Percentiles rank a stretch among this genome's conserved stretches.
phyloP scores from a whole-genome alignment of 2,329 filamentous ascomycete genomes.

The Chrysosporium queenslandicum region DNA sequence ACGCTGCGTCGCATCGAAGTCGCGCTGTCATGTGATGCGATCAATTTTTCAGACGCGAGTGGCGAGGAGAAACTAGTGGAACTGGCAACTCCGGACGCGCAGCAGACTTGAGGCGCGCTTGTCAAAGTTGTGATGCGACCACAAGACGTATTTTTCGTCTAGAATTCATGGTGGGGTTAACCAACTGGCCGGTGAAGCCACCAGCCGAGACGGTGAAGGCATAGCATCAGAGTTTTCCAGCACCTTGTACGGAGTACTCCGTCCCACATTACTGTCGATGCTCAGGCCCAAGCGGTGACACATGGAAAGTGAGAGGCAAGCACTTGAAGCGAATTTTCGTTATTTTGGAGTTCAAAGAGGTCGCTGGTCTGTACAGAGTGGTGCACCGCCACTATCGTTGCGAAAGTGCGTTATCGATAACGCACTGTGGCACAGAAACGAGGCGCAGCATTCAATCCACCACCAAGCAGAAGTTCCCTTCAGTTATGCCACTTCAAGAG shows the following conservation, averaged over 20 bases:
- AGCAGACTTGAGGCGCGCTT: not conserved
- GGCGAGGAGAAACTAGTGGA: not conserved
- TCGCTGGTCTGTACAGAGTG: too few relatives aligned
- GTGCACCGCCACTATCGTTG: not conserved
- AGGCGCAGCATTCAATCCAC: not conserved
- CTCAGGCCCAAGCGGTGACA: too few relatives aligned
- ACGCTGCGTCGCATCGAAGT: not conserved
- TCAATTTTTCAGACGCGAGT: not conserved
- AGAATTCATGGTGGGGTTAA: not conserved
- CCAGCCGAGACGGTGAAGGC: not conserved
- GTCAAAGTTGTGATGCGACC: not conserved
- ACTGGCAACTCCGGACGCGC: too few relatives aligned
- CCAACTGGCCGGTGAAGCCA: conserved; percentile 3
- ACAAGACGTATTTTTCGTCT: not conserved
- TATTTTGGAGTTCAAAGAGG: too few relatives aligned
- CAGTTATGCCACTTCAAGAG: not conserved
- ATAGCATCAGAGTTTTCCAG: not conserved
- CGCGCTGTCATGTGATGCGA: not conserved
- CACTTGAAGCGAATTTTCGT: too few relatives aligned
- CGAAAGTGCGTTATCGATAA: conserved; percentile 5
- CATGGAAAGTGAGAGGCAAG: too few relatives aligned
- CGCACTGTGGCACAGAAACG: not conserved
- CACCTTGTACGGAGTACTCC: too few relatives aligned
- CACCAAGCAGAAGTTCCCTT: not conserved
- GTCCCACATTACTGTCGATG: too few relatives aligned